A percentile compares a stretch with the other conserved stretches of the same genome.
Evolutionary conservation across 441 rosid genomes (phyloP).

Genomic region (Populus hybrid): DNA sequence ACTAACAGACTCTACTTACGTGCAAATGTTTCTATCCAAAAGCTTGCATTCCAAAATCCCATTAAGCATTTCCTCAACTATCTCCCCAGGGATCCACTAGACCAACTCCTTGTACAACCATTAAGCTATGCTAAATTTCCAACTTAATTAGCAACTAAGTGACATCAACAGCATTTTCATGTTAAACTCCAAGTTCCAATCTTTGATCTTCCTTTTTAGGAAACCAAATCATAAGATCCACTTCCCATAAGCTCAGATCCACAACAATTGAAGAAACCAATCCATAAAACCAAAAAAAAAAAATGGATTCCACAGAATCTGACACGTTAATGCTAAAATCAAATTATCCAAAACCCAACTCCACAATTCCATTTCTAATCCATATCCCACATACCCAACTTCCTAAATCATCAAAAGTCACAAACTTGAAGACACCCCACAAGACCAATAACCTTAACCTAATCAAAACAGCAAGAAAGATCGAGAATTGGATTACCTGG

Average conservation of each 20-base stretch:
- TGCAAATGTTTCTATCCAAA: background rate
- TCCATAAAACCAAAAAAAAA: too few species aligned
- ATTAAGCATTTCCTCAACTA: background rate
- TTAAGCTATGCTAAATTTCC: background rate
- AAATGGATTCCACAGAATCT: too few species aligned
- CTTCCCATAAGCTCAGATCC: background rate
- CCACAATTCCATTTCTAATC: background rate
- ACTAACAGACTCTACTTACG: background rate
- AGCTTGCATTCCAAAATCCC: background rate
- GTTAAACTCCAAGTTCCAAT: background rate
- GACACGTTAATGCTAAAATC: too few species aligned
- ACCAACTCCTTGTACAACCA: background rate
- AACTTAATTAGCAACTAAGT: background rate
- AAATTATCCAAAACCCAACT: too few species aligned
- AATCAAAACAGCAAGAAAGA: background rate
- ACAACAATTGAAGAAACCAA: background rate
- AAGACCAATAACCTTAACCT: background rate
- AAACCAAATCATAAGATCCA: background rate
- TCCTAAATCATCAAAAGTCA: background rate
- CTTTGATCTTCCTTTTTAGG: background rate
- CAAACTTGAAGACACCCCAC: background rate
- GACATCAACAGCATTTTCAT: background rate
- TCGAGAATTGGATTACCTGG: conserved; percentile 36
- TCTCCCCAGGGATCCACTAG: background rate
- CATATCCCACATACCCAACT: background rate